Conservation (phyloP, 2,329 filamentous ascomycete genomes). For the Cladosporium sp. region DNA sequence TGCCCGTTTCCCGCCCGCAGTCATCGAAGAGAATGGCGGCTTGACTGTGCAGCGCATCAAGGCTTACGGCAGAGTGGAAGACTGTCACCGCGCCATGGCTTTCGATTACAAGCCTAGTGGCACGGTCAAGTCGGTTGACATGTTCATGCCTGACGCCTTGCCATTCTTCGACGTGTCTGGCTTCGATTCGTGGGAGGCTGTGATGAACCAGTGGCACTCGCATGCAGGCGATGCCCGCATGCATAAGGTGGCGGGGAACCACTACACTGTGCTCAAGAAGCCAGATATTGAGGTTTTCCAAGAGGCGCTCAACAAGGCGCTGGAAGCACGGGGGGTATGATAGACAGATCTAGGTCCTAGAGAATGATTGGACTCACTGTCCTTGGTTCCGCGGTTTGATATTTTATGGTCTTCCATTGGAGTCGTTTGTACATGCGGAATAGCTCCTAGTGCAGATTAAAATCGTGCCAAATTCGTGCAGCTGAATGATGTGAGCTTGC, state of each 20-base stretch:
- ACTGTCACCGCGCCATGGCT: constrained; percentile 27
- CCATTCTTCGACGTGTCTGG: constrained; percentile 26
- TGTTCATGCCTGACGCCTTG: constrained; percentile 28
- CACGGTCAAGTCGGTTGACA: constrained; percentile 23
- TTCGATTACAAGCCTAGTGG: constrained; percentile 25
- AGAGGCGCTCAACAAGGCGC: background rate
- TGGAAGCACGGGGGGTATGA: background rate
- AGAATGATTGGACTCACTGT: background rate
- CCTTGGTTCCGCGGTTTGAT: background rate
- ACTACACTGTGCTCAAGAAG: constrained; percentile 21
- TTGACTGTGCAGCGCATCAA: constrained; percentile 28
- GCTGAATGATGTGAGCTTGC: too few species aligned
- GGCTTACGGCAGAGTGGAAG: constrained; percentile 27
- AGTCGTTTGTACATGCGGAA: background rate
- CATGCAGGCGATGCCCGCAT: constrained; percentile 25
- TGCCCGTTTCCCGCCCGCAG: constrained; percentile 27
- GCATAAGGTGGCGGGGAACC: constrained; percentile 26
- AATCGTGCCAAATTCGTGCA: too few species aligned
- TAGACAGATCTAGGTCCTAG: background rate
- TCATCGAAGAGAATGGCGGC: constrained; percentile 29
- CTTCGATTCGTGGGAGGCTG: constrained; percentile 26
- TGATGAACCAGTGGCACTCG: constrained; percentile 25
- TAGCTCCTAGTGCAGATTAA: too few species aligned
- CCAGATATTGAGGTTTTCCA: background rate
- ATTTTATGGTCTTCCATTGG: too few species aligned